Evolutionary conservation across 495 filamentous ascomycete genomes (phyloP), one percentile per base, ranked within the genome.

Genomic region (Polyplosphaeria fusca): DNA sequence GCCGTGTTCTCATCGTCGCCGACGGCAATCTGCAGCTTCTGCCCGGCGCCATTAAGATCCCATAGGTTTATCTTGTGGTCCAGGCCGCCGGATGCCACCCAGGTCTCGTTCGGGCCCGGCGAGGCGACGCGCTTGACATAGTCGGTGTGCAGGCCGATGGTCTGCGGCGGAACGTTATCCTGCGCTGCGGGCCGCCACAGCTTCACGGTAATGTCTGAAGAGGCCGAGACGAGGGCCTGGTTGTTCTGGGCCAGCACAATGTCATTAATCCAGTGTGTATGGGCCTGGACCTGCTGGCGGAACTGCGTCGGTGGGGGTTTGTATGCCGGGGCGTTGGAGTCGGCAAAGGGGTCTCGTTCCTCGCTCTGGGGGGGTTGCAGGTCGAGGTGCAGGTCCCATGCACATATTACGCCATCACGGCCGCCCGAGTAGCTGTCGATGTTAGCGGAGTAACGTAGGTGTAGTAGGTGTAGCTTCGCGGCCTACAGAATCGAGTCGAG

Each of bases 191-290:
- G 93, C 56, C 91, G 82, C 93, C 93, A 98, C 68, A 95, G 77
- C 71, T 94, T 89, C 44, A 98, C 92, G 9, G 88, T 91, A 26
- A 94, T 85, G 71, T 98, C 93, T 12, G 94, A 96, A 3, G 93
- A 97, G 19, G 90, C 92, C 11, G 94, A 95, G 5, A 96, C 87
- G 11, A 98, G 76, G 5, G 89, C 89, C 16, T 83, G 79, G 68
- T 95, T 88, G 45, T 85, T 82, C 63, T 91, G 80, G 24, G 87
- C 85, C 49, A 97, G 82, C n/a, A 85, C 82, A 55, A 98, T 88
- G 65, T 97, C 92, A 68, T 97, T 97, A 70, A 98, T 87, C 93
- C 93, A 97, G 71, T 97, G 92, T 24, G 91, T 97, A 69, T 98
- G 93, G 12, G 93, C 94, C 66, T 96, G 91, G n/a, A 91, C 88